Evolutionary conservation across 2,329 filamentous ascomycete genomes (phyloP), one percentile per base, ranked within the genome.

Genomic region (Aspergillus pseudoglaucus): DNA sequence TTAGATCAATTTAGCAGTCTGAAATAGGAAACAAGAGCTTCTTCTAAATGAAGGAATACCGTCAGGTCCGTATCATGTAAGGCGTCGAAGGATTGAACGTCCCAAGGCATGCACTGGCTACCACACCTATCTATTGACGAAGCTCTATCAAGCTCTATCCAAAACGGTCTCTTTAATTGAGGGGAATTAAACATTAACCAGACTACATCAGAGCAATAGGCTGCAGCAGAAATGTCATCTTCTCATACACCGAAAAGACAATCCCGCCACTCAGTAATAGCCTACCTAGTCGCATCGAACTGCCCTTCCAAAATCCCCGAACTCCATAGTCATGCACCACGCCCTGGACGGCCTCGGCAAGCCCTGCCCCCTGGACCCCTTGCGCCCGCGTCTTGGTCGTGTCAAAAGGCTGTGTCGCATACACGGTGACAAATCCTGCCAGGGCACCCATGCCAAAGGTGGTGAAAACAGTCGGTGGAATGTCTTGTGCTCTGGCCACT

Each of bases 241-340:
- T 75, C 59, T 84, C 82, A 58, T 83, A 83, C 2, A 78, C 76
- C 2, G 80, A 81, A 53, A 84, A 84, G 1, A 85, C 64, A 49
- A 85, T 84, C 0, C 83, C 82, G n/a, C 83, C 83, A 54, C 79
- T 82, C 40, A 86, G 74, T 1, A 86, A 73, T 3, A 83, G 75
- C 51, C 83, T 65, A 0, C 82, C 82, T 20, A 87, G 59, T 47
- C 84, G 72, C 83, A 87, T 86, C 0, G 80, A 80, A 30, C 82
- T 86, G 0, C 83, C 83, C 49, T 77, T 80, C 83, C 83, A 87
- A 51, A 85, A 81, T 0, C 78, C 82, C 35, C 69, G 72, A 2
- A 84, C 53, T 0, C 83, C 83, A 52, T 78, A 75, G 53, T 84
- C 80, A 0, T 66, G 61, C 45, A 80, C 60, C 3, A 86, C 72